Conservation (phyloP, 345 rosid species). For the Fremontodendron californicum region DNA sequence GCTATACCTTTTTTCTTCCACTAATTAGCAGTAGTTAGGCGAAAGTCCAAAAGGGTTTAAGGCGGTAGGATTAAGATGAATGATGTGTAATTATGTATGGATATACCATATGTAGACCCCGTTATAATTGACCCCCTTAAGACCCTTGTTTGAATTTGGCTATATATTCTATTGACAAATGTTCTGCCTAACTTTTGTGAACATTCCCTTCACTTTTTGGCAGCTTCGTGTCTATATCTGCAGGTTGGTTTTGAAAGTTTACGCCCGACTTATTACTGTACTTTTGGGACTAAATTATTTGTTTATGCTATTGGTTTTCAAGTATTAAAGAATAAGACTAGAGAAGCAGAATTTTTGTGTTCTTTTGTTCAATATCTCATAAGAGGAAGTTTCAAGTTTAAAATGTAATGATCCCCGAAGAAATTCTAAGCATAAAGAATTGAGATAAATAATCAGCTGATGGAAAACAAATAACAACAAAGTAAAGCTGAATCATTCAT, state of each 20-base stretch:
- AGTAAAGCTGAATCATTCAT: too few relatives aligned
- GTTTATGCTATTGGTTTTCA: background rate
- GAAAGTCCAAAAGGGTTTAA: constrained; percentile 3
- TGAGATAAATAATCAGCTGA: too few relatives aligned
- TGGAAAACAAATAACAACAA: background rate
- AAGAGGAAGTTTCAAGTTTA: too few relatives aligned
- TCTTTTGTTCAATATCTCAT: background rate
- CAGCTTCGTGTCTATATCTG: constrained; percentile 28
- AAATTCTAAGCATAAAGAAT: background rate
- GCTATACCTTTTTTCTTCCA: background rate
- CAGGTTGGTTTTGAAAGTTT: constrained; percentile 14
- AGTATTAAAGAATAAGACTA: background rate
- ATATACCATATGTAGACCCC: constrained; percentile 9
- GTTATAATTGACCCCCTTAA: constrained; percentile 1
- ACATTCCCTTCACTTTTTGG: constrained; percentile 29
- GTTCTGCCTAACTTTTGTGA: background rate
- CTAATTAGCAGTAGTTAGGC: background rate
- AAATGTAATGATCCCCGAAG: background rate
- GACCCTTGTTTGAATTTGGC: constrained; percentile 1
- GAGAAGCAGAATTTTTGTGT: background rate
- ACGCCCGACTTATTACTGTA: background rate
- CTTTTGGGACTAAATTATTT: background rate
- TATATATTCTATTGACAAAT: background rate
- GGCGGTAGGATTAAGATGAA: constrained; percentile 14
- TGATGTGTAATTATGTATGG: constrained; percentile 5